Evolutionary conservation across 108 stramenopile species (phyloP), one percentile per base, ranked within the genome.

Genomic region (Cyclotella sp.): DNA sequence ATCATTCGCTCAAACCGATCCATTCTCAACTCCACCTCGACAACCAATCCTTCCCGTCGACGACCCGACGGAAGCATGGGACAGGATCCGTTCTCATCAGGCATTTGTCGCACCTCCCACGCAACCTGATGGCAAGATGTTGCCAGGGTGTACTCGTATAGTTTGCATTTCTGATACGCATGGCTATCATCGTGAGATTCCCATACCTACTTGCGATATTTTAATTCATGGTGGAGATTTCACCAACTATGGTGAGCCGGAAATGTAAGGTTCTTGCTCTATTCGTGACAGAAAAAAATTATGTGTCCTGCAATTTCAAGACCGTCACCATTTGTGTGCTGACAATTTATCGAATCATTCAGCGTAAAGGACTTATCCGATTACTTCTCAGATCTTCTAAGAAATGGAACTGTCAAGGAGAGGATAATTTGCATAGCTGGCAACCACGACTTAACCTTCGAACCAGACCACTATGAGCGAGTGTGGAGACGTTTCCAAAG

Each of bases 191-290:
- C 15, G 47, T n/a, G 3, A 3, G 1, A 49, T 49, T 49, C 47
- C 47, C 15, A n/a, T 49, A 49, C 47, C 47, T 1, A 49, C 15
- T n/a, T 16, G 47, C 47, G 47, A 49, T 9, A 49, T 49, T n/a
- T 49, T 49, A 49, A 49, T 49, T n/a, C 47, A 49, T n/a, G 47
- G 47, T 49, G 47, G 47, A 49, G 47, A 49, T 49, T 49, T 49
- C 9, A 49, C 47, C 15, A 49, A 49, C 18, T 16, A 16, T n/a
- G 47, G 47, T 3, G 47, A 49, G 47, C 15, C n/a, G 3, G 6
- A n/a, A 3, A 49, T n/a, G 34, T 34, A 34, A 34, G 34, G 2
- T 34, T 34, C 34, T 34, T 34, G 34, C 34, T 34, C 34, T 34
- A 6, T 2, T 34, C 34, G 34, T 34, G 34, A 5, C 34, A 34